Evolutionary conservation across 164 flowering plant genomes (phyloP), one percentile per base, ranked within the genome.

Genomic region (Dillenia suffruticosa): DNA sequence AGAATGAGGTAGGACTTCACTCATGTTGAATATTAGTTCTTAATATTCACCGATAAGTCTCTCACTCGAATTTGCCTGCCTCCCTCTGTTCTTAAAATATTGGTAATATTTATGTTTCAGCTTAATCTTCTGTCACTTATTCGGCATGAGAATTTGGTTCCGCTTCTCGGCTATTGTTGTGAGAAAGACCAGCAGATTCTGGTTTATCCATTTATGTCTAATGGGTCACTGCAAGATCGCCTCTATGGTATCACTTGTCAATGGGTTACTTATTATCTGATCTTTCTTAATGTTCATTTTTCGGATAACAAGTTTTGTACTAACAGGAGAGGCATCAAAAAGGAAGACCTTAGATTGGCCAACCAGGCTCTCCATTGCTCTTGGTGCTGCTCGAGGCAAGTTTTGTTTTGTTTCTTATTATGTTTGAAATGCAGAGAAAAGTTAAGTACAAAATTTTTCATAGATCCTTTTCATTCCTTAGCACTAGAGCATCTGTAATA

Each of bases 121-220:
- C 76, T 89, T 61, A 83, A 81, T 64, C 76, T 89, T 65, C 88
- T 86, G 45, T 89, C 96, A 65, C 74, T 85, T 46, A 83, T 86
- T 64, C 71, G 68, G 48, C 88, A 89, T 63, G 90, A 84, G 73
- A 84, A 86, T 67, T 70, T 89, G 75, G 92, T 89, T 59, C 96
- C 92, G 16, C 90, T 89, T 59, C 81, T 86, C 56, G 96, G 96
- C 48, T 84, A 76, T 57, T 89, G 96, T 60, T 69, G 81, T 26
- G 92, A 89, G 71, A 79, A 76, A 66, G 92, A 86, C 62, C 92
- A 89, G 63, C 90, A 84, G 70, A 89, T 86, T 66, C 86, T 89
- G 22, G 92, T 89, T 46, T 89, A 86, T 66, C 87, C 88, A 59
- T 89, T 81, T 60, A 86, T 89, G 96, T 86, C 96, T n/a, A 89